Evolutionary conservation across 257 asterid species (phyloP), one percentile per base, ranked within the genome.

Genomic region (Ajuga chamaepitys): DNA sequence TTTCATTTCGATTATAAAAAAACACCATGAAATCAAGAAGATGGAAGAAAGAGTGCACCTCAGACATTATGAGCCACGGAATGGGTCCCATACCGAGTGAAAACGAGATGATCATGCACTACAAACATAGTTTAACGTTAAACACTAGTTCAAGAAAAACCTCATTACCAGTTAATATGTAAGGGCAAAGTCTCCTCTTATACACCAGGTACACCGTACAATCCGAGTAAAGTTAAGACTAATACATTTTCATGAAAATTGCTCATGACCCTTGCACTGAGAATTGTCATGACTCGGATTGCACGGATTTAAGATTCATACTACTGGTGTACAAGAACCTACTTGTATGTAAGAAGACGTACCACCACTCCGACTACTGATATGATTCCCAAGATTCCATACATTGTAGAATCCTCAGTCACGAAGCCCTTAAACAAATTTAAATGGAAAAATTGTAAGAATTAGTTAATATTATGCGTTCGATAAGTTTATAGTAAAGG

Each of bases 21-120:
- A 47, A 66, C 12, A 11, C 14, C 16, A 21, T 59, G 12, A 40
- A 16, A 2, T 38, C 38, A 1, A 20, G 28, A 55, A 22, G 13
- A 65, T 12, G 47, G 56, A 52, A 35, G 56, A 51, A 57, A 58
- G 22, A 70, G 2, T 11, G 74, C 57, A 89, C 98, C 98, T 92
- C 98, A 14, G 98, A 92, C 98, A 92, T 92, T 70, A 92, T 85
- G 59, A 92, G 82, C 98, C 98, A 92, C 0, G 98, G 98, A 67
- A 89, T 79, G 30, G 98, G 93, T 40, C 98, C 98, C 87, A 92
- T 85, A 75, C 98, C 98, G 21, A 84, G 92, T n/a, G 98, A 89
- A 68, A 92, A 92, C 2, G 77, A 72, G 64, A 88, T 69, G 70
- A 91, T 79, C 95, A 85, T 77, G 64, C 71, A 62, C 97, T 89